These are phyloP conservation scores for Epichloe coenophiala DNA, from an alignment of 2,329 filamentous ascomycete genomes.

Conservation along the genomic window DNA sequence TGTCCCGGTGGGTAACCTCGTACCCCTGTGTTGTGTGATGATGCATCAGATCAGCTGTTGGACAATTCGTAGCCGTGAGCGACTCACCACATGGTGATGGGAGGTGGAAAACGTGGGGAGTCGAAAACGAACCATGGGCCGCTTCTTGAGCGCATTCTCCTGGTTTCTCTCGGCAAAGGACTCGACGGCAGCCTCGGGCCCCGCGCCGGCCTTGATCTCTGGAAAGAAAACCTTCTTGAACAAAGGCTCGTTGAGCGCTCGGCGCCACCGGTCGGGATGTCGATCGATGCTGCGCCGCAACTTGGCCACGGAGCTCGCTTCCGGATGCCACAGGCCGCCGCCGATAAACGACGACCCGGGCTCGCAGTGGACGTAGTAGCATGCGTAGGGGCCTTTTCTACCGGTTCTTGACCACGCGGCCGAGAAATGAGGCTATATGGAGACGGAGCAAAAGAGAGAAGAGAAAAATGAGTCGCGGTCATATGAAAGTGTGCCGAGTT, in stretches of 20 bases:
- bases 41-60: background rate
- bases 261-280: constrained; percentile 55
- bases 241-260: constrained; percentile 44
- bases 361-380: constrained; percentile 77
- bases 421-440: constrained; percentile 57
- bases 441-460: too few relatives aligned
- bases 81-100: background rate
- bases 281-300: constrained; percentile 65
- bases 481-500: too few relatives aligned
- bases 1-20: constrained; percentile 59
- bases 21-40: constrained; percentile 46
- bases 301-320: constrained; percentile 47
- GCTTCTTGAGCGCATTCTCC: constrained; percentile 67
- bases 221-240: constrained; percentile 55
- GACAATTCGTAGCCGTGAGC: too few relatives aligned
- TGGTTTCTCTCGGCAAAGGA: constrained; percentile 60
- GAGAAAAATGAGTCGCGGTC: background rate
- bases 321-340: constrained; percentile 72
- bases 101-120: background rate
- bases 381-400: constrained; percentile 74
- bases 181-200: constrained; percentile 41
- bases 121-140: constrained; percentile 54
- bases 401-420: constrained; percentile 81
- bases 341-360: constrained; percentile 61
- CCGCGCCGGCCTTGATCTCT: constrained; percentile 17